Conservation (phyloP, 2,329 filamentous ascomycete species). For the Penicillium brasilianum region DNA sequence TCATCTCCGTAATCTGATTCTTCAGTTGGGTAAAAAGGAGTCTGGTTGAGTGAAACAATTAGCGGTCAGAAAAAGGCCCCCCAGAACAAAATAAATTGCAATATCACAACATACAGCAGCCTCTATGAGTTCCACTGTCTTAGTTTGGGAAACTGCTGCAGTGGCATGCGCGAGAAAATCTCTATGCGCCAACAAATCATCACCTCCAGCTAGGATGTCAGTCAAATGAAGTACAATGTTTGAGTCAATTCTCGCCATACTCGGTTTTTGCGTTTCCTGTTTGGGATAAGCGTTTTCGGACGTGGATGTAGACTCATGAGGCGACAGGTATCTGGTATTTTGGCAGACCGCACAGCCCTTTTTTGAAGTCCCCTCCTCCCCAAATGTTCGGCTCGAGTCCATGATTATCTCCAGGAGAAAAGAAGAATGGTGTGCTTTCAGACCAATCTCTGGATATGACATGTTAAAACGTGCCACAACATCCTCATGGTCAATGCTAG, state of each 20-base stretch:
- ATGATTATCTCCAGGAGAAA: conserved; percentile 8
- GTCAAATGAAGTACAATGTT: neutral
- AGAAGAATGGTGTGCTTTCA: conserved; percentile 6
- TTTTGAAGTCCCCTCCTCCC: neutral
- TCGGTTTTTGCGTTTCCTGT: too few relatives aligned
- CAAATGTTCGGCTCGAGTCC: neutral
- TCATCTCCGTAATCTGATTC: too few relatives aligned
- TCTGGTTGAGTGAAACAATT: too few relatives aligned
- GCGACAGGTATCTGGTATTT: conserved; percentile 1
- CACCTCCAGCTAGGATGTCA: conserved; percentile 2
- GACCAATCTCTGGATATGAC: conserved; percentile 9
- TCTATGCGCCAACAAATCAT: conserved; percentile 7
- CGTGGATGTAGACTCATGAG: neutral
- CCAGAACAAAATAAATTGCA: too few relatives aligned
- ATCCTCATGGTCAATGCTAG: too few relatives aligned
- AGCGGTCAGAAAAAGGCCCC: too few relatives aligned
- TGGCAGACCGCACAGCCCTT: neutral
- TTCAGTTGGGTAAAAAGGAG: too few relatives aligned
- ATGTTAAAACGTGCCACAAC: neutral
- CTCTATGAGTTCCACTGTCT: conserved; percentile 1
- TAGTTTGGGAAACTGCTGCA: conserved; percentile 9
- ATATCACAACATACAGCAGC: neutral
- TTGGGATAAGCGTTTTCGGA: too few relatives aligned
- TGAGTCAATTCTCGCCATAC: too few relatives aligned
- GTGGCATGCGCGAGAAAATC: conserved; percentile 7